Conservation (phyloP, 192 early-diverging fungal species). For the Blastocladiella britannica region DNA sequence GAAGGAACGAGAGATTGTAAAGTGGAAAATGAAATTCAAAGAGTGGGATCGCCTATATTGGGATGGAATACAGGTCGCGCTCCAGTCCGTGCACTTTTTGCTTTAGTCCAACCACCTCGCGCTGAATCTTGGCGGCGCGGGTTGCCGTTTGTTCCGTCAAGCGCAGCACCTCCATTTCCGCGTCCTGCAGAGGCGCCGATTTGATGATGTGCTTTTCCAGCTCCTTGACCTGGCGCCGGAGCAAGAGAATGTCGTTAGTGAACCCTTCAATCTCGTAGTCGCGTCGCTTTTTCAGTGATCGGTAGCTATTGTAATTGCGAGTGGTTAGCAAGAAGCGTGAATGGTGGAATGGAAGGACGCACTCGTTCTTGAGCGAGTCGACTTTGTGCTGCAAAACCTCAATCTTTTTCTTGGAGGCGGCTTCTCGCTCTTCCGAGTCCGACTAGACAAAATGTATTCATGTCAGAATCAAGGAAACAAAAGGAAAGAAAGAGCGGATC, state of each 20-base stretch:
- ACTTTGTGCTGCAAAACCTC: constrained; percentile 15
- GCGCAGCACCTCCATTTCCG: constrained; percentile 25
- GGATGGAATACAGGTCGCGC: background rate
- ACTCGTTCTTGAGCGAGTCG: constrained; percentile 1
- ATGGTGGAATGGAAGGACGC: background rate
- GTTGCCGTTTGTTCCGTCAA: constrained; percentile 6
- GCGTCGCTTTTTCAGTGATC: constrained; percentile 22
- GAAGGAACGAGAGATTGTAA: too few species aligned
- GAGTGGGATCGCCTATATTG: background rate
- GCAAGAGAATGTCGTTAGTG: constrained; percentile 32
- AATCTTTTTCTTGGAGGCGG: constrained; percentile 8
- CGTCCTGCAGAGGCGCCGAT: constrained; percentile 33
- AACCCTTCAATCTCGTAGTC: constrained; percentile 47
- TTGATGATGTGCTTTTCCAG: constrained; percentile 33
- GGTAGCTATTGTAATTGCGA: constrained; percentile 16
- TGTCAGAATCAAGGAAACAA: background rate
- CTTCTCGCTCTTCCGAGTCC: constrained; percentile 11
- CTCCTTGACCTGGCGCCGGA: constrained; percentile 26
- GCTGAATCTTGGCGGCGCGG: background rate
- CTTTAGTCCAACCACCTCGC: background rate
- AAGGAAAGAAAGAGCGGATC: too few species aligned
- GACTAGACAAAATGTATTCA: constrained; percentile 5
- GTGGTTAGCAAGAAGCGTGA: constrained; percentile 3
- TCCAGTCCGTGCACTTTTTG: background rate
- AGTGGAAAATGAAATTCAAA: too few species aligned